phyloP scores from a whole-genome alignment of 257 asterid species.

The Perilla frutescens region DNA sequence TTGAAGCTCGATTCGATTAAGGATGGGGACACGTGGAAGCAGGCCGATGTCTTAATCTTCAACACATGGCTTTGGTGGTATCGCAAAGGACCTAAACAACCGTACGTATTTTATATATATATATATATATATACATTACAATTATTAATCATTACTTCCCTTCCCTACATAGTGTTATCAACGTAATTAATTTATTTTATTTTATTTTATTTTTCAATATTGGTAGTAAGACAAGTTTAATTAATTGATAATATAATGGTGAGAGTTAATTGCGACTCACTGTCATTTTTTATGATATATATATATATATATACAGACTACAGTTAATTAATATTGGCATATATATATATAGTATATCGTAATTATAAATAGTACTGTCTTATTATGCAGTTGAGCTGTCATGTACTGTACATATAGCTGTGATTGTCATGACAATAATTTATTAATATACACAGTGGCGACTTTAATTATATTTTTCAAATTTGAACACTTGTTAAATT shows the following conservation, averaged over 20 bases:
- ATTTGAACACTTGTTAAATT: neutral
- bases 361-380: too few species aligned
- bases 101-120: conserved; percentile 50
- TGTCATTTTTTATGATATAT: neutral
- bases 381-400: neutral
- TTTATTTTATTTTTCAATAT: too few species aligned
- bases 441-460: neutral
- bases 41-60: conserved; percentile 60
- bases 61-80: conserved; percentile 86
- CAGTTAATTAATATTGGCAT: too few species aligned
- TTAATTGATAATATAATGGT: neutral
- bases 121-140: too few species aligned
- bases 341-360: neutral
- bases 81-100: conserved; percentile 56
- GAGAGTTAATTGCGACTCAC: neutral
- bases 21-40: conserved; percentile 55
- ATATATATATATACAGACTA: too few species aligned
- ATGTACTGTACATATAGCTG: neutral
- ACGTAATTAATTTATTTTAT: too few species aligned
- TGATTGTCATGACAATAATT: neutral
- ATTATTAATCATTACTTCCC: too few species aligned
- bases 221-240: neutral
- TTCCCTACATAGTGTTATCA: too few species aligned
- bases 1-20: conserved; percentile 55
- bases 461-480: too few species aligned